Evolutionary conservation across 768 basidiomycete genomes (phyloP), one percentile per base, ranked within the genome.

Genomic region (Mycena epipterygia): DNA sequence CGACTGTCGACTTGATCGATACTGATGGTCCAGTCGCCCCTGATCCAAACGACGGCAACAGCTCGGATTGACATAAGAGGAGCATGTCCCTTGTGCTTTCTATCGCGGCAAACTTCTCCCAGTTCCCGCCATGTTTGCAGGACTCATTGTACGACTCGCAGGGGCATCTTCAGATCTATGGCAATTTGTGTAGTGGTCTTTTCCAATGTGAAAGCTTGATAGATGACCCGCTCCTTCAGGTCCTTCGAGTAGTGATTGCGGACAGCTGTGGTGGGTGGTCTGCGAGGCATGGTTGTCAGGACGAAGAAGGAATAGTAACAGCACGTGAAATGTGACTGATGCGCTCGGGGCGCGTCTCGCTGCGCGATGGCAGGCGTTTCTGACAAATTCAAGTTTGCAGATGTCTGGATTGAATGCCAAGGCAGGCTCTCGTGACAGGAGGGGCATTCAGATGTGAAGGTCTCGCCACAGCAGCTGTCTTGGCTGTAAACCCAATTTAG

Each of bases 211-310:
- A 37, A 60, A 25, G 32, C 46, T 39, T 72, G 71, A 44, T 72
- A 51, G 41, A 72, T 60, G n/a, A 72, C 62, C 5, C 41, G 12
- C 23, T 30, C 19, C 55, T 72, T 68, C 35, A 72, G 67, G 49
- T 68, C 71, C 37, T 48, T 53, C 7, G 71, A 64, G 48, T 72
- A 72, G 3, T 62, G 60, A 5, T 25, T 79, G 71, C 73, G 79
- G 14, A 57, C 48, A 3, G 69, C 48, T 13, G 19, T 16, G 13
- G 33, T 23, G 19, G 32, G 16, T 29, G 25, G 32, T 30, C 25
- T 30, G 39, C 57, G 55, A 13, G 69, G 56, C 56, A 64, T 65
- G 12, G 60, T 48, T 14, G 51, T 53, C 30, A 12, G 52, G 13
- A n/a, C 14, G 23, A 17, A 55, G 21, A 30, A 32, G 4, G n/a